phyloP scores from a whole-genome alignment of 176 grass and related monocot species.

The Aegilops longissima region DNA sequence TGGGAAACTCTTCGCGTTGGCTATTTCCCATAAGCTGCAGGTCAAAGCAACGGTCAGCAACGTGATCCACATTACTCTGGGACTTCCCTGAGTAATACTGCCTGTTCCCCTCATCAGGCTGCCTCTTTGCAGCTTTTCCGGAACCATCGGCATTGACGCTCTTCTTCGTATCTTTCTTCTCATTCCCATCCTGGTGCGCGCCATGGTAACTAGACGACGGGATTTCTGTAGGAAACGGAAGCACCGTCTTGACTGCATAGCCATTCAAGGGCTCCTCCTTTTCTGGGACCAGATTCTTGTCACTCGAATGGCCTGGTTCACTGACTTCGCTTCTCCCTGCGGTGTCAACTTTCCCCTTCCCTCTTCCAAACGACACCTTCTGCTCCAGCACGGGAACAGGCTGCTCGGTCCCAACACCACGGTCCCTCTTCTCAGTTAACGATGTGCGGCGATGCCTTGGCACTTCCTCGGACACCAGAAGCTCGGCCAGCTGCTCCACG shows the following conservation, averaged over 20 bases:
- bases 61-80: conserved; percentile 31
- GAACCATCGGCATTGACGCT: conserved; percentile 35
- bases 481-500: conserved; percentile 60
- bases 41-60: conserved; percentile 64
- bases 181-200: conserved; percentile 34
- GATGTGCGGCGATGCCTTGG: conserved; percentile 40
- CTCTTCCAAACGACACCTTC: conserved; percentile 49
- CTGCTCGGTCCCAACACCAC: conserved; percentile 49
- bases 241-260: conserved; percentile 73
- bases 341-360: conserved; percentile 68
- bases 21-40: conserved; percentile 52
- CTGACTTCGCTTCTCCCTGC: conserved; percentile 35
- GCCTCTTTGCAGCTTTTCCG: conserved; percentile 51
- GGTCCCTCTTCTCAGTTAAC: conserved; percentile 52
- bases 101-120: conserved; percentile 45
- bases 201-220: conserved; percentile 55
- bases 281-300: conserved; percentile 57
- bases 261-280: conserved; percentile 73
- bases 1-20: conserved; percentile 70
- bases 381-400: conserved; percentile 42
- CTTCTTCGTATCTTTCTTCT: conserved; percentile 60
- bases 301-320: conserved; percentile 35
- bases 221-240: conserved; percentile 65
- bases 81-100: conserved; percentile 45
- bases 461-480: conserved; percentile 67